Percentiles rank a stretch among this genome's conserved stretches.
These are phyloP conservation scores for Vavraia culicis DNA, from an alignment of 371 early-diverging fungal genomes.

Conservation along the genomic window DNA sequence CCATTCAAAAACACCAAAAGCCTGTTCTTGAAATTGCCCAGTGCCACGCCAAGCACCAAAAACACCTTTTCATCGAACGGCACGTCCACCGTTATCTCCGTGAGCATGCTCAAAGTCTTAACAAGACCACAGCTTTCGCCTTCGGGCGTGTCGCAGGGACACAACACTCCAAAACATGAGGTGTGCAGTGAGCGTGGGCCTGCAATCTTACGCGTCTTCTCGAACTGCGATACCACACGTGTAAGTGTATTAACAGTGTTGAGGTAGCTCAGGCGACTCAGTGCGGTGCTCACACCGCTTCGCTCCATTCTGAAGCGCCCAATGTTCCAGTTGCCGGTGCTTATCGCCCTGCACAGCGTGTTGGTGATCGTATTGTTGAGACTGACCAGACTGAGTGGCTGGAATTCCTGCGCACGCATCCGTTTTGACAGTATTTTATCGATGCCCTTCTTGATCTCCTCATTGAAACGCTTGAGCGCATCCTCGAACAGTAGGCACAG, in stretches of 20 bases:
- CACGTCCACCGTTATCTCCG: slow-evolving; percentile 81
- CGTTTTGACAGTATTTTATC: slow-evolving; percentile 74
- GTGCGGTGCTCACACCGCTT: slow-evolving; percentile 88
- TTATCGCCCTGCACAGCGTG: slow-evolving; percentile 78
- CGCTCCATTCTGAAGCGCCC: slow-evolving; percentile 99
- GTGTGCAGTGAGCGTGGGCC: slow-evolving; percentile 93
- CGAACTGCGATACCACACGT: slow-evolving; percentile 88
- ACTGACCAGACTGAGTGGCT: slow-evolving; percentile 58
- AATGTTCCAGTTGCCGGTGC: slow-evolving; percentile 94
- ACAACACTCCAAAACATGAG: slow-evolving; percentile 92
- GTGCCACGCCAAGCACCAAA: too few relatives aligned
- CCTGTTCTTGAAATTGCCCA: too few relatives aligned
- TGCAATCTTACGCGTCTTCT: slow-evolving; percentile 94
- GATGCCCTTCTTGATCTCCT: slow-evolving; percentile 52
- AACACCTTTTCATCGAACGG: too few relatives aligned
- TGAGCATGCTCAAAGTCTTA: slow-evolving; percentile 90
- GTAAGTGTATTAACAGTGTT: slow-evolving; percentile 97
- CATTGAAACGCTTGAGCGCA: slow-evolving; percentile 82
- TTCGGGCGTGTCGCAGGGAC: slow-evolving; percentile 97
- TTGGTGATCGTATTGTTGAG: slow-evolving; percentile 73
- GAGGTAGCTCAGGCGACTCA: slow-evolving; percentile 80
- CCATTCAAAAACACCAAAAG: too few relatives aligned
- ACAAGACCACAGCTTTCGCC: slow-evolving; percentile 98
- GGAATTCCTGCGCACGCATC: slow-evolving; percentile 72
- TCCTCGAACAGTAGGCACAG: slow-evolving; percentile 92